These are phyloP conservation scores for Wallacemonas sp. DNA, from an alignment of 208 protist genomes.

Conservation along the genomic window DNA sequence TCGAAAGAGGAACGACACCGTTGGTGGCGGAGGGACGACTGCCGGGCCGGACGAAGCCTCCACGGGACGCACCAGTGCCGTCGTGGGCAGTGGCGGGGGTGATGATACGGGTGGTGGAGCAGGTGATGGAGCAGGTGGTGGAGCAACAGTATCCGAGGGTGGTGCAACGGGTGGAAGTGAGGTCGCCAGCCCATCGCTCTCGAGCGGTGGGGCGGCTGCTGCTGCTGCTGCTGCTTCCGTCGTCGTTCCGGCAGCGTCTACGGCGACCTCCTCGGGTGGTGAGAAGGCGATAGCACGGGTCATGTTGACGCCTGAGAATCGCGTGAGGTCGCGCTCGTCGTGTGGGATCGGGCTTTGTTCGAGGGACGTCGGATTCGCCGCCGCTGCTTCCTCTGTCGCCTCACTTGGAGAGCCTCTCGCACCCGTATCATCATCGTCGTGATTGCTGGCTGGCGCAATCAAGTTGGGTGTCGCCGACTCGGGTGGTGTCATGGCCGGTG, in stretches of 20 bases:
- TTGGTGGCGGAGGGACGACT: not conserved
- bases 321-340: slow-evolving; percentile 10
- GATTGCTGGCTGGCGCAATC: too few relatives aligned
- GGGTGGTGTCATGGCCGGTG: not conserved
- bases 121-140: not conserved
- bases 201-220: too few relatives aligned
- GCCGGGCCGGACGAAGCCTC: not conserved
- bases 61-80: not conserved
- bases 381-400: not conserved
- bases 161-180: too few relatives aligned
- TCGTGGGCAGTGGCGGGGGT: not conserved
- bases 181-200: too few relatives aligned
- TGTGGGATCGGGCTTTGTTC: slow-evolving; percentile 10
- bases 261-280: not conserved
- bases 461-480: not conserved
- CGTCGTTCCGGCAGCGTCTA: not conserved
- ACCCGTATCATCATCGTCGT: not conserved
- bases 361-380: not conserved
- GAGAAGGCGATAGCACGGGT: not conserved
- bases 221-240: too few relatives aligned
- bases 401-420: not conserved
- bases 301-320: slow-evolving; percentile 7
- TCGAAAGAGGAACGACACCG: not conserved
- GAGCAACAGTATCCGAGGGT: too few relatives aligned
- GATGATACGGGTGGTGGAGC: too few relatives aligned